Conservation (phyloP, 768 basidiomycete species). For the Naganishia friedmannii region DNA sequence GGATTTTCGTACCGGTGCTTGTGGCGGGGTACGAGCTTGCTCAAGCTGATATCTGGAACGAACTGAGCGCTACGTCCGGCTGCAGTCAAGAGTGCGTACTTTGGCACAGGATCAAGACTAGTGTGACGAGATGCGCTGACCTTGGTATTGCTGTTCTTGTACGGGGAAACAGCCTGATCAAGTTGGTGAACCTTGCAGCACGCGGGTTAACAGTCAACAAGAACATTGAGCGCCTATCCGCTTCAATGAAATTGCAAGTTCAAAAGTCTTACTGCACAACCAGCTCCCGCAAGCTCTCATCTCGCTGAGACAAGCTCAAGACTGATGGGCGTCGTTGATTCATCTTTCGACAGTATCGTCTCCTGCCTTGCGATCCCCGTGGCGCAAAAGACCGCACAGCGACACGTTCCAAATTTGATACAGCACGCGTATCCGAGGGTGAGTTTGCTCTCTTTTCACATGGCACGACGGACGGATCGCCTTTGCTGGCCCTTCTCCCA, state of each 20-base stretch:
- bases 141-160: too few relatives aligned
- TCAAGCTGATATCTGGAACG: conserved; percentile 63
- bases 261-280: neutral
- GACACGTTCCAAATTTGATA: conserved; percentile 58
- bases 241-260: conserved; percentile 78
- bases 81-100: conserved; percentile 30
- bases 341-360: conserved; percentile 58
- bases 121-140: neutral
- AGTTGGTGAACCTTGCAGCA: conserved; percentile 60
- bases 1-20: conserved; percentile 75
- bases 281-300: too few relatives aligned
- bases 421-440: conserved; percentile 78
- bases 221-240: conserved; percentile 74
- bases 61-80: conserved; percentile 5
- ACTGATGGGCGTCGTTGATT: conserved; percentile 15
- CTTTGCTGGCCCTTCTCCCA: too few relatives aligned
- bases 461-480: neutral
- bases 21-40: conserved; percentile 72
- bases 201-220: conserved; percentile 69
- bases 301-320: neutral
- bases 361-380: conserved; percentile 61
- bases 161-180: neutral
- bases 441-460: conserved; percentile 38
- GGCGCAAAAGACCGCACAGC: neutral
- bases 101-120: neutral